Evolutionary conservation across 192 early-diverging fungal species (phyloP).

Genomic region (Pilobolus umbonatus): DNA sequence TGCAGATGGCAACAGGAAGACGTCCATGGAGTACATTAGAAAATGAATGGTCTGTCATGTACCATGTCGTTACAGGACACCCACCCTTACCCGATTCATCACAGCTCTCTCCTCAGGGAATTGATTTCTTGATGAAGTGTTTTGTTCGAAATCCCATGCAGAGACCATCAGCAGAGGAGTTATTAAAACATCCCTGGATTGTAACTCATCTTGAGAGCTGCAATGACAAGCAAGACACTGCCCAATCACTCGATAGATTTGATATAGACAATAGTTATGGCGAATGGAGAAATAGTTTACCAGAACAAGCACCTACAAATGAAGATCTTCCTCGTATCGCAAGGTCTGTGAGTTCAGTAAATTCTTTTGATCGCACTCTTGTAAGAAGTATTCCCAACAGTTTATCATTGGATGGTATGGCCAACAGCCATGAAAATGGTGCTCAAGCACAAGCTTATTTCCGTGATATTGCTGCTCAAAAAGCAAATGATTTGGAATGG

Average conservation of each 20-base stretch:
- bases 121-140: conserved; percentile 75
- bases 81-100: conserved; percentile 72
- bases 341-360: not conserved
- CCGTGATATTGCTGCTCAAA: conserved; percentile 11
- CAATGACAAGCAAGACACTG: not conserved
- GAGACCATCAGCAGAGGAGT: conserved; percentile 70
- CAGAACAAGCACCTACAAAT: not conserved
- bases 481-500: conserved; percentile 11
- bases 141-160: conserved; percentile 66
- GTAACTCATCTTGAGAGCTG: conserved; percentile 31
- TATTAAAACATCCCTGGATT: conserved; percentile 74
- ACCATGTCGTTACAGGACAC: conserved; percentile 72
- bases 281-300: not conserved
- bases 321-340: not conserved
- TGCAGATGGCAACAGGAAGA: conserved; percentile 88
- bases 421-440: conserved; percentile 9
- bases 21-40: conserved; percentile 86
- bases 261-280: not conserved
- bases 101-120: conserved; percentile 59
- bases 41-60: conserved; percentile 96
- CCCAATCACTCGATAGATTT: not conserved
- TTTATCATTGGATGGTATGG: conserved; percentile 18
- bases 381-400: conserved; percentile 21
- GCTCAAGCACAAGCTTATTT: conserved; percentile 25
- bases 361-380: conserved; percentile 5